Evolutionary conservation across 441 rosid species (phyloP).

Genomic region (Adansonia gregorii): DNA sequence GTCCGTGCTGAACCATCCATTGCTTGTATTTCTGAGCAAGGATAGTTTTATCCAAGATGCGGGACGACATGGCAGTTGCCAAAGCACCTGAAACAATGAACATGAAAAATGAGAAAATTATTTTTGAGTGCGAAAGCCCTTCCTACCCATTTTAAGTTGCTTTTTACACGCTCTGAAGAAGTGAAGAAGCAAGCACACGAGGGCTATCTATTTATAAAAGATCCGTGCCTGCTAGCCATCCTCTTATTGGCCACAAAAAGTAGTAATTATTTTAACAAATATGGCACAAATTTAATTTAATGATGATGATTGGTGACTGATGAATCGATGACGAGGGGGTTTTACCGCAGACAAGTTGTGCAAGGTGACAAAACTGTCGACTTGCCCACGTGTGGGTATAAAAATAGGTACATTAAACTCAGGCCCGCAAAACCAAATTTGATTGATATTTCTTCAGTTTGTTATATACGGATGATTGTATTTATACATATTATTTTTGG

Average conservation of each 20-base stretch:
- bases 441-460: neutral
- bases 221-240: neutral
- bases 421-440: neutral
- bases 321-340: neutral
- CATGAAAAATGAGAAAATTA: neutral
- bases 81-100: neutral
- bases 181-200: slow-evolving; percentile 1
- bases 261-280: neutral
- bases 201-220: slow-evolving; percentile 15
- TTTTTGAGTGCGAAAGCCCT: slow-evolving; percentile 28
- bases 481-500: too few relatives aligned
- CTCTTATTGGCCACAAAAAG: neutral
- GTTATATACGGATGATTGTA: too few relatives aligned
- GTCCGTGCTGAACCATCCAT: slow-evolving; percentile 28
- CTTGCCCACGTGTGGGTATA: neutral
- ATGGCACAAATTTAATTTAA: neutral
- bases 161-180: neutral
- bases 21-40: slow-evolving; percentile 27
- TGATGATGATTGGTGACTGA: neutral
- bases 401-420: neutral
- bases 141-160: too few relatives aligned
- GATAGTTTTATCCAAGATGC: slow-evolving; percentile 25
- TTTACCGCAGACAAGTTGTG: neutral
- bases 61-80: slow-evolving; percentile 16
- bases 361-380: neutral